Evolutionary conservation across 345 rosid species (phyloP).

Genomic region (Camelina neglecta): DNA sequence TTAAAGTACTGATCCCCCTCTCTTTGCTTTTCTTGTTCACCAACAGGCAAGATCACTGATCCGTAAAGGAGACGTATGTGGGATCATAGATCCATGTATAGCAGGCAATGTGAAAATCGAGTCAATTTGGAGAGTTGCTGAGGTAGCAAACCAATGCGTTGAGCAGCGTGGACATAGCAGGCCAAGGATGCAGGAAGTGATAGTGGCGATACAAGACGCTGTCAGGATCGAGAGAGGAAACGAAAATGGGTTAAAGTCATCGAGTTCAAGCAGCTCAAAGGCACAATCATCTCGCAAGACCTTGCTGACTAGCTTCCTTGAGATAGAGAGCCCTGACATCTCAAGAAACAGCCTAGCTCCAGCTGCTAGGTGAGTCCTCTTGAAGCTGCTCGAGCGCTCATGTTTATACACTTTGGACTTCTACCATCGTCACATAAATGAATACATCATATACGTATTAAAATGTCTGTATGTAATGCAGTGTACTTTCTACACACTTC

Average conservation of each 20-base stretch:
- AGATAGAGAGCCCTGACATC: conserved; percentile 80
- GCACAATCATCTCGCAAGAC: conserved; percentile 86
- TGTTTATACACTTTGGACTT: not conserved
- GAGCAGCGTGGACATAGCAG: conserved; percentile 67
- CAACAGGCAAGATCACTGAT: conserved; percentile 84
- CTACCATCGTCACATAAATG: not conserved
- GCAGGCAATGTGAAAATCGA: conserved; percentile 69
- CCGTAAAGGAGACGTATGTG: conserved; percentile 75
- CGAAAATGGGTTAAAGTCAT: conserved; percentile 49
- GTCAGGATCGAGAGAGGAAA: conserved; percentile 70
- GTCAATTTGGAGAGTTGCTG: conserved; percentile 90
- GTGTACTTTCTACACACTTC: not conserved
- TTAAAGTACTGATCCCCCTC: not conserved
- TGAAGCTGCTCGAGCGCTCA: conserved; percentile 20
- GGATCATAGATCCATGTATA: conserved; percentile 72
- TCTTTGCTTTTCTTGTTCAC: conserved; percentile 17
- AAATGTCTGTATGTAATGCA: conserved; percentile 20
- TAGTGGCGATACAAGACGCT: conserved; percentile 84
- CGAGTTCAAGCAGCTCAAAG: conserved; percentile 51
- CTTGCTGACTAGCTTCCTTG: conserved; percentile 86
- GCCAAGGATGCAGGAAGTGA: conserved; percentile 92
- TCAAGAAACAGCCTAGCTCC: conserved; percentile 75
- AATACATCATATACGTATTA: not conserved
- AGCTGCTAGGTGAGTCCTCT: conserved; percentile 65
- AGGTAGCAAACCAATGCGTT: conserved; percentile 85